These are phyloP conservation scores for Xanthoceras sorbifolium DNA, from an alignment of 345 rosid species.

Conservation along the genomic window DNA sequence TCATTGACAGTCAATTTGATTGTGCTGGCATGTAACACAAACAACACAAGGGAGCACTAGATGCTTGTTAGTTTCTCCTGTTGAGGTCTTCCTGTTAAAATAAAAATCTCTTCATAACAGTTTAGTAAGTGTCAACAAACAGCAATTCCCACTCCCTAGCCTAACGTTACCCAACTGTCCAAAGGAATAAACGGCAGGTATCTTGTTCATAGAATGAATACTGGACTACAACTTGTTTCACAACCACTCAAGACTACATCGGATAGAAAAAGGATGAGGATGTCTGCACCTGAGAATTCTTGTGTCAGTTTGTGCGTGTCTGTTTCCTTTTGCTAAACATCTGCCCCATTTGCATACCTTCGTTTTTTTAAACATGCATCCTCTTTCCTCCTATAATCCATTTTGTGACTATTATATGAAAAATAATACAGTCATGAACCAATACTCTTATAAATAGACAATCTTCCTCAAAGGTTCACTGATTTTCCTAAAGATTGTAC, in stretches of 20 bases:
- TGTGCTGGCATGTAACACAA: neutral
- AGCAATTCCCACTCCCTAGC: neutral
- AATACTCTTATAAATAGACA: neutral
- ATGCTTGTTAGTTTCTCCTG: neutral
- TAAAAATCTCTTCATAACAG: neutral
- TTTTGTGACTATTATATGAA: neutral
- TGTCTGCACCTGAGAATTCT: neutral
- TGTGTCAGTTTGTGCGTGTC: neutral
- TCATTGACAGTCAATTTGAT: neutral
- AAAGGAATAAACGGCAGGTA: neutral
- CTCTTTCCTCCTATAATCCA: neutral
- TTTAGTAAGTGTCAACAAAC: neutral
- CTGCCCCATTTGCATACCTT: neutral
- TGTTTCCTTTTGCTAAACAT: neutral
- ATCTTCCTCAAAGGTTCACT: neutral
- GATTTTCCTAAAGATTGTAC: neutral
- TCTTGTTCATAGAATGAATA: neutral
- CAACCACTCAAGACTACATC: neutral
- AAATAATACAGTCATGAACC: neutral
- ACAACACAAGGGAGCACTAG: neutral
- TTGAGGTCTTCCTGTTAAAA: neutral
- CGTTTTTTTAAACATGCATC: neutral
- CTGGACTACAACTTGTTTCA: neutral
- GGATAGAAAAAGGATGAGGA: neutral
- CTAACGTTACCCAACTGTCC: neutral